Evolutionary conservation across 345 rosid species (phyloP), one percentile per base, ranked within the genome.

Genomic region (Hibiscus mutabilis): DNA sequence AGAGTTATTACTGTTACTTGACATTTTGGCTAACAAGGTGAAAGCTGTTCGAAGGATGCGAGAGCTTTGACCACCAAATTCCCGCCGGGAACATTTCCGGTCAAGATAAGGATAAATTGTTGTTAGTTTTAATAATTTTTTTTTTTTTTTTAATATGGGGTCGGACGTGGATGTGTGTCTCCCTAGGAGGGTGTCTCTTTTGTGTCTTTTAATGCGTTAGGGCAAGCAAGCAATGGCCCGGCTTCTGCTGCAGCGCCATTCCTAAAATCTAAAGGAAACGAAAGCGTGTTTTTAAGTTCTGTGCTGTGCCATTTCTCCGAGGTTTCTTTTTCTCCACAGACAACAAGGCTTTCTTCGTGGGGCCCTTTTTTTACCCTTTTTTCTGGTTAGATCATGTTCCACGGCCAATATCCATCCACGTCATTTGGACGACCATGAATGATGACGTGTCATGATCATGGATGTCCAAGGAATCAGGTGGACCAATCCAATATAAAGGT

Each of bases 11-110:
- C 99, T 97, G 75, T 79, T 95, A 70, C 96, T 95, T 0, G 99
- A 95, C 71, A 95, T 95, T 74, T 76, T 95, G 80, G 99, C 98
- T 1, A 95, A 74, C 22, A 95, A 95, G 73, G 98, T 95, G 62
- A 95, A 95, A 84, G 99, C 99, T 21, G 97, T 92, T 21, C 76
- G 97, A 56, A 78, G 99, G 68, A 84, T 92, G 92, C 81, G 98
- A 27, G 99, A 95, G 59, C 72, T 95, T 86, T 95, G 75, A 95
- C 99, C 24, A 90, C 99, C 0, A 95, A 92, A 74, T 92, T 95
- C 81, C 99, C 97, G 82, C 81, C 94, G 85, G 98, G 97, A 0
- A 95, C 96, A 0, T 95, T 95, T 21, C 98, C 99, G 82, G 97
- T 92, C 7, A 95, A 95, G 96, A 98, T 95, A 84, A 63, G 74